Evolutionary conservation across 2,329 filamentous ascomycete genomes (phyloP), one percentile per base, ranked within the genome.

Genomic region (Claviceps cyperi): DNA sequence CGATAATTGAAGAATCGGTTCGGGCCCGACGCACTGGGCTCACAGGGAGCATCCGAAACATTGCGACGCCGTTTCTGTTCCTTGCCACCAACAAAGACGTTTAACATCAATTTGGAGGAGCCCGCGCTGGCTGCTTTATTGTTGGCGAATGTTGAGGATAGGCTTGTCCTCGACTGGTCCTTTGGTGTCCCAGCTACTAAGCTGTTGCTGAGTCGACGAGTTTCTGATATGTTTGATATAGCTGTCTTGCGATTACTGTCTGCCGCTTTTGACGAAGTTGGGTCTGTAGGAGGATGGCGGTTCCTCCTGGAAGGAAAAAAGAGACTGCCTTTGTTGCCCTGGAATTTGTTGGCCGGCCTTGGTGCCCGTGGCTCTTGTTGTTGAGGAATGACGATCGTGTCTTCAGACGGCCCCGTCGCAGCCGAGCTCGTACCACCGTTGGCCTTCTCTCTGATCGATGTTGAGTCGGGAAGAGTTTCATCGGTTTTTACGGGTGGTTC

Each of bases 61-160:
- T 55, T 66, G 2, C 50, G 43, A 14, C 69, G 63, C 19, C 58
- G 56, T 53, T 67, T 72, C 32, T 57, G 61, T 24, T 55, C 59
- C 51, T 64, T 72, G 2, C 74, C 73, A 9, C 64, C 64, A 6
- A 59, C 54, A 46, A 77, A 77, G 1, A 77, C 66, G 51, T 77
- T 78, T 32, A 49, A 49, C 28, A 50, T 53, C 5, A 43, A 46
- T 17, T 19, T 28, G 14, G 5, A 2, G 7, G 19, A 11, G 28
- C 9, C 40, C 15, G 14, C 21, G 28, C 15, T 44, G 3, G 21
- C 14, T 14, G 49, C 13, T n/a, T 13, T 37, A 13, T 35, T 38
- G 24, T 15, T 44, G 3, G 22, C 21, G 4, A 9, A 24, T 24
- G 28, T 35, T 28, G 37, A 37, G 5, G 39, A 22, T 11, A 24